Evolutionary conservation across 441 rosid species (phyloP), one percentile per base, ranked within the genome.

Genomic region (Rhodomyrtus psidioides): DNA sequence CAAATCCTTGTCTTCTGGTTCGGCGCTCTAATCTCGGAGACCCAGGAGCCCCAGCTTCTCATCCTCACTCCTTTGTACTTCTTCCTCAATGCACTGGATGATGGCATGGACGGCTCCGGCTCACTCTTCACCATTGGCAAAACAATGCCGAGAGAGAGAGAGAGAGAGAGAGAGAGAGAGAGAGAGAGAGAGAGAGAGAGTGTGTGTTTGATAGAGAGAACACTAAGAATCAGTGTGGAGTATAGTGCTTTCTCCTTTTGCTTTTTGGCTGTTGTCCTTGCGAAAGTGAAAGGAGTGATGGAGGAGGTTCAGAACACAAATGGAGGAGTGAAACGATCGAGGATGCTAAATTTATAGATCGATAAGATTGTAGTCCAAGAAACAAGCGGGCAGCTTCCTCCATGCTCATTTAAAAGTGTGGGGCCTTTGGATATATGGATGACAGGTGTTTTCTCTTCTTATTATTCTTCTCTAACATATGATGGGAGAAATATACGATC

Each of bases 41-140:
- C 99, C 98, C 99, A 97, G 3, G 99, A 97, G 1, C 99, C 98
- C 99, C 99, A 96, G 55, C 96, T 97, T 82, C 99, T 96, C 99
- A 96, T 97, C 88, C 99, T 94, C 53, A 96, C 99, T 82, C 99
- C 99, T 88, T 91, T 97, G 89, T 91, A 96, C 91, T 95, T 96
- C 94, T 82, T 86, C 27, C 28, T 46, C 82, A 28, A 17, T 39
- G 55, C 88, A 7, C 84, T 39, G 79, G 91, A 53, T 53, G 92
- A 86, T 34, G 92, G 44, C 44, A 55, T 16, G 93, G 79, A 39
- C 39, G 79, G 42, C 79, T 39, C 79, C 12, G n/a, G 79, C 79
- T 70, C 79, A 39, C 79, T 21, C 79, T 70, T 70, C 49, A 70
- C 49, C 79, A 70, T 70, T 70, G 79, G 49, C 49, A 24, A 70